Evolutionary conservation across 2,329 filamentous ascomycete species (phyloP), one percentile per base, ranked within the genome.

Genomic region (Chaetomium olivaceum): DNA sequence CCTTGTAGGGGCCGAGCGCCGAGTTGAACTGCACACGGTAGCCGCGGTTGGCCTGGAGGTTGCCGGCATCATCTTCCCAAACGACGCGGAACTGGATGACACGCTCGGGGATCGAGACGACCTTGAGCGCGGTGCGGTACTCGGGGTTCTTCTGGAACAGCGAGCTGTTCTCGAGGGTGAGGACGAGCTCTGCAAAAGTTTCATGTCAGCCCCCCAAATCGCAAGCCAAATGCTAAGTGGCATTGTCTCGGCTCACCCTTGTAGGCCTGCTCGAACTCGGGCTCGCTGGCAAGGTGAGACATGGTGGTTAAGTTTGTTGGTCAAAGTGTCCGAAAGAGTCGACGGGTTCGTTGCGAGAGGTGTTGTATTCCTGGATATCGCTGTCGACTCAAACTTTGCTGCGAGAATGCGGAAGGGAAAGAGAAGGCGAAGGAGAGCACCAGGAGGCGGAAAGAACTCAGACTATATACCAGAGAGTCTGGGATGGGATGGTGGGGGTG

Each of bases 11-110:
- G 65, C 95, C 95, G 25, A 98, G 89, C 55, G 94, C 93, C 57
- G 91, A 96, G 89, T 98, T 99, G 89, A 96, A 98, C 82, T 98
- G 95, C 58, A 99, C 94, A 74, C 95, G 91, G 86, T 91, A 97
- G 72, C 93, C 95, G 71, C 91, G 90, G 88, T 97, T 97, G 81
- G 97, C 90, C 81, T 96, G 91, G 74, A 93, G 84, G 77, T 91
- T 78, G 81, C 91, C 91, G 80, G 92, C 89, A 85, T 98, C 95
- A 79, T 97, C 89, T 81, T 97, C 93, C 95, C 95, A 98, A 77
- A 91, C 88, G 65, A 99, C 93, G 73, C 95, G 90, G 89, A 99
- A 99, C 82, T 98, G 93, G 78, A 98, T 91, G 76, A 97, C 81
- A 71, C 95, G 93, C 87, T 99, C 95, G 64, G 95, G 95, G 76